phyloP scores from a whole-genome alignment of 1,139 yeast genomes.

The Kluyveromyces sp. region DNA sequence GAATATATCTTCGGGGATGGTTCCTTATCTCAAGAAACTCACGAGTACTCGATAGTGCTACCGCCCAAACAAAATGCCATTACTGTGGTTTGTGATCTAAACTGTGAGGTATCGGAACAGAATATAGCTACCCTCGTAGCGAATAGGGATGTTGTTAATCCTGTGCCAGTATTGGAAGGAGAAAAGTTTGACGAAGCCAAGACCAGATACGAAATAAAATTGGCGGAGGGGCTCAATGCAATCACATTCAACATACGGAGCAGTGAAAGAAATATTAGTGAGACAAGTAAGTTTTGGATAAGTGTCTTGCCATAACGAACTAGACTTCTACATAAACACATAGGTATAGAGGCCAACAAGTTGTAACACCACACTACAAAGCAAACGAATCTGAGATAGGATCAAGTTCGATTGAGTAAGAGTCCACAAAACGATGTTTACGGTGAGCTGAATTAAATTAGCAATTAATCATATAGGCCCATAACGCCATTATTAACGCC shows the following conservation, averaged over 20 bases:
- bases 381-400: background rate
- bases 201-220: slow-evolving; percentile 24
- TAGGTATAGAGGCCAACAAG: too few species aligned
- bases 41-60: slow-evolving; percentile 25
- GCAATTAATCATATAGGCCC: too few species aligned
- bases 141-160: slow-evolving; percentile 20
- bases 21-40: slow-evolving; percentile 23
- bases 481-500: too few species aligned
- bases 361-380: background rate
- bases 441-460: too few species aligned
- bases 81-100: slow-evolving; percentile 19
- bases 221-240: slow-evolving; percentile 27
- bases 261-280: slow-evolving; percentile 13
- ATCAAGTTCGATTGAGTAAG: background rate
- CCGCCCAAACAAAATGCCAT: slow-evolving; percentile 28
- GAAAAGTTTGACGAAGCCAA: slow-evolving; percentile 10
- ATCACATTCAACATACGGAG: slow-evolving; percentile 23
- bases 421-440: too few species aligned
- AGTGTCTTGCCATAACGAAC: slow-evolving; percentile 26
- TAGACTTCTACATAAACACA: too few species aligned
- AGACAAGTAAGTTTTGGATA: slow-evolving; percentile 28
- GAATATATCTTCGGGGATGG: slow-evolving; percentile 26
- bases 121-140: slow-evolving; percentile 16
- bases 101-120: slow-evolving; percentile 11
- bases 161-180: slow-evolving; percentile 9